Base-by-base conservation (phyloP, 2,329 filamentous ascomycete genomes). In the Diaporthe destruens region DNA sequence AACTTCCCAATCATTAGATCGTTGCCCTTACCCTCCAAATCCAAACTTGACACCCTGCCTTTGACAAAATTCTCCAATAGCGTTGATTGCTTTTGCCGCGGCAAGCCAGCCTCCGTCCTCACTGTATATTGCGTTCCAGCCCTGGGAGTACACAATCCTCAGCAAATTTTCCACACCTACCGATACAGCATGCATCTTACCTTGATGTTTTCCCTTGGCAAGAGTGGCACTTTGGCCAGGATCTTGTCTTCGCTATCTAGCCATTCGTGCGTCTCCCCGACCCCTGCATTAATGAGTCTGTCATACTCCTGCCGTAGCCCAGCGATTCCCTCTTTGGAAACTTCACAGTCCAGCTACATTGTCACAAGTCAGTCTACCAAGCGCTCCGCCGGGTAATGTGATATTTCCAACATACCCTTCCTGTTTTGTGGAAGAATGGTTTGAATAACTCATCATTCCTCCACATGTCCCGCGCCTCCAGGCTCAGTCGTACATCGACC, bases 81-180 rank as follows among this genome's bases (percentile, higher is more conserved):
- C 83, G 68, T 85, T 82, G 77, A 85, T 85, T 23, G 84, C 84
- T 75, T 85, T 84, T 7, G 81, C 83, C 25, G 84, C 84, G 29
- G 84, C 84, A 20, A 86, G 78, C 85, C 85, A 86, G 57, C 85
- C 85, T 32, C 84, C 84, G 68, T 86, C 83, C 5, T 76, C 66
- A 70, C 81, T 83, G 66, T 78, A 85, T 23, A 86, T 78, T 11
- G 81, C 85, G 76, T 85, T 85, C 84, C 85, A 86, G 4, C 84
- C 84, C 79, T 81, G 66, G 2, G 6, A 7, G 8, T 6, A 25
- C 12, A 4, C 42, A 34, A 34, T 12, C 0, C 18, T 59, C 29
- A 72, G 54, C 14, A 18, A 55, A 7, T 53, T 49, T 39, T 18
- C 18, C 2, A 18, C 6, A 42, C 2, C 5, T 12, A 14, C 16